Base-by-base conservation (phyloP, 2,329 filamentous ascomycete species). In the Botrytis aclada region DNA sequence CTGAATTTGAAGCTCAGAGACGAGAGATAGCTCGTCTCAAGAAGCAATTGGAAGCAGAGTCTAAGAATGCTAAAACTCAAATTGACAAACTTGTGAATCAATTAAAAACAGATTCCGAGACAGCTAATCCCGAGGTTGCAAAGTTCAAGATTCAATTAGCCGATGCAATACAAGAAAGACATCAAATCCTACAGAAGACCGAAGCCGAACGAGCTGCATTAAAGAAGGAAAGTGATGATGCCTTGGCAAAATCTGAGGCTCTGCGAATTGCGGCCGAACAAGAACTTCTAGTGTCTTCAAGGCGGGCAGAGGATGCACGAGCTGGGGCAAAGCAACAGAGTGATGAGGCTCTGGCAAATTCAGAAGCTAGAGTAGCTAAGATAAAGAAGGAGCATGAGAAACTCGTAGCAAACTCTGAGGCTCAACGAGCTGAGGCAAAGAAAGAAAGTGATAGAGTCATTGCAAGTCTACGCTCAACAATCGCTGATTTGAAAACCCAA, bases 241-340 rank as follows among this genome's bases (percentile, higher is more conserved):
- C 47, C 25, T n/a, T 54, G 47, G 47, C 47, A n/a, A n/a, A 1
- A 54, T n/a, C 12, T n/a, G 47, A 54, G 12, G 5, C 25, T 54
- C 47, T 25, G n/a, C 25, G 47, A n/a, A 0, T n/a, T 16, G 47
- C 12, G 47, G 47, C 47, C 25, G 47, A 54, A 2, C n/a, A 16
- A 54, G 12, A 54, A 54, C 12, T 54, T 16, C 1, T n/a, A 25
- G 16, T 7, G 7, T 1, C 12, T 54, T 54, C n/a, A n/a, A 12
- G 2, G n/a, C 16, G 4, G 5, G 0, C 4, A 7, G 2, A 3
- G 25, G 22, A 54, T n/a, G 0, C 0, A 54, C 25, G 25, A n/a
- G 1, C 12, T n/a, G 47, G n/a, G 47, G 25, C 8, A 22, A 45
- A 45, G 20, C 4, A 10, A 5, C 8, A 12, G 9, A 12, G 2